Evolutionary conservation across 1,284 basidiomycete genomes (phyloP).

Genomic region (Caloboletus firmus): DNA sequence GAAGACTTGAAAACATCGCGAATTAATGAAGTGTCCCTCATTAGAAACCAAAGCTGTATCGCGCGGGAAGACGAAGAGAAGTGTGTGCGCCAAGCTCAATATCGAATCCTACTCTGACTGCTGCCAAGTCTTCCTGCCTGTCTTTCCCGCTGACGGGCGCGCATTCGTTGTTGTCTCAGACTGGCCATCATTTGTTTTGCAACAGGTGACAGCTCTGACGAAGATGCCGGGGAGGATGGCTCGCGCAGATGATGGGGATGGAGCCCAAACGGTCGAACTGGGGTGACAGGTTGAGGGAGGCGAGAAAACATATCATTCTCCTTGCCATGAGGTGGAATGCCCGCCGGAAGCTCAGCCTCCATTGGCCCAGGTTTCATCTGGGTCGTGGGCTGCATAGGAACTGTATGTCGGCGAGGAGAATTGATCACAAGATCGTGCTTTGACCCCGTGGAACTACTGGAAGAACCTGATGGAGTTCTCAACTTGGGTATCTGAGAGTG

Average conservation of each 20-base stretch:
- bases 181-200: slow-evolving; percentile 65
- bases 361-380: not conserved
- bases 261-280: slow-evolving; percentile 33
- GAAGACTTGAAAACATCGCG: slow-evolving; percentile 15
- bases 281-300: slow-evolving; percentile 34
- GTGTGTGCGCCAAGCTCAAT: slow-evolving; percentile 18
- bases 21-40: slow-evolving; percentile 14
- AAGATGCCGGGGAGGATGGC: slow-evolving; percentile 63
- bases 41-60: slow-evolving; percentile 14
- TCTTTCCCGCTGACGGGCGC: slow-evolving; percentile 40
- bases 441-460: slow-evolving; percentile 20
- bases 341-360: not conserved
- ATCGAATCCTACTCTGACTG: slow-evolving; percentile 30
- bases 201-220: slow-evolving; percentile 68
- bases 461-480: slow-evolving; percentile 31
- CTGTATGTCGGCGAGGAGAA: slow-evolving; percentile 5
- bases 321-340: slow-evolving; percentile 10
- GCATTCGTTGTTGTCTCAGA: slow-evolving; percentile 55
- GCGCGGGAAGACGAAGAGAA: not conserved
- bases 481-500: slow-evolving; percentile 33
- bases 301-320: slow-evolving; percentile 31
- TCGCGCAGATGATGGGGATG: slow-evolving; percentile 32
- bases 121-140: slow-evolving; percentile 35
- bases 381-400: slow-evolving; percentile 7
- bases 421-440: slow-evolving; percentile 1